Evolutionary conservation across 495 filamentous ascomycete genomes (phyloP).

Genomic region (Letharia columbiana): DNA sequence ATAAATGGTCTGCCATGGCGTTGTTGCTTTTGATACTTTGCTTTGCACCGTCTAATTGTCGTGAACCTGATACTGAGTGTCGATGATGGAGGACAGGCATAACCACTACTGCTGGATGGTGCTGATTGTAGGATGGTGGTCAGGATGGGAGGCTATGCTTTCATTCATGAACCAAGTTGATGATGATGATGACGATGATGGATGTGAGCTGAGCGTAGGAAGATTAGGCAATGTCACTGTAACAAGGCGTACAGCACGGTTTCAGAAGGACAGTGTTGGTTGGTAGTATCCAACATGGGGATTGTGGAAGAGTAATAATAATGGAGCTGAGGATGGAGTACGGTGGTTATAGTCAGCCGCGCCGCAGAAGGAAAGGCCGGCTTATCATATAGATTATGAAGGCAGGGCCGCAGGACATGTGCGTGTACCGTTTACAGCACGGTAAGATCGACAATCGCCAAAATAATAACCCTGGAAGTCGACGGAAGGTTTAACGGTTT

Average conservation of each 20-base stretch:
- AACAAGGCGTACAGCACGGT: constrained; percentile 1
- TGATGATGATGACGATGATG: not conserved
- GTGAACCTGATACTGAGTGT: constrained; percentile 9
- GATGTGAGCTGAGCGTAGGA: not conserved
- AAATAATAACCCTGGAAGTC: not conserved
- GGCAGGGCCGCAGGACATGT: not conserved
- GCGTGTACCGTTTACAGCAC: not conserved
- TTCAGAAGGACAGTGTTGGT: constrained; percentile 2
- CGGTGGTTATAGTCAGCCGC: constrained; percentile 15
- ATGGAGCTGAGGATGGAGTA: not conserved
- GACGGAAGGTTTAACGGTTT: not conserved
- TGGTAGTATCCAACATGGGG: constrained; percentile 1
- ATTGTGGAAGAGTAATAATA: not conserved
- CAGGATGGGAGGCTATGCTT: not conserved
- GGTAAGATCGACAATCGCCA: constrained; percentile 11
- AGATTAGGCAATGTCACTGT: not conserved
- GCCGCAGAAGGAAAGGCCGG: constrained; percentile 10
- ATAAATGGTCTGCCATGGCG: constrained; percentile 18
- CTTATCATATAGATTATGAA: constrained; percentile 9
- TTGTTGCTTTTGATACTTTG: constrained; percentile 16
- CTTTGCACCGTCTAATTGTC: not conserved
- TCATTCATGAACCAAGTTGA: not conserved
- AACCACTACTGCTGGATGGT: not conserved
- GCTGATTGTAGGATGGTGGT: not conserved
- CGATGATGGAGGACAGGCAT: constrained; percentile 21